These are phyloP conservation scores for Lizonia empirigonia DNA, from an alignment of 2,329 filamentous ascomycete genomes.

Conservation along the genomic window DNA sequence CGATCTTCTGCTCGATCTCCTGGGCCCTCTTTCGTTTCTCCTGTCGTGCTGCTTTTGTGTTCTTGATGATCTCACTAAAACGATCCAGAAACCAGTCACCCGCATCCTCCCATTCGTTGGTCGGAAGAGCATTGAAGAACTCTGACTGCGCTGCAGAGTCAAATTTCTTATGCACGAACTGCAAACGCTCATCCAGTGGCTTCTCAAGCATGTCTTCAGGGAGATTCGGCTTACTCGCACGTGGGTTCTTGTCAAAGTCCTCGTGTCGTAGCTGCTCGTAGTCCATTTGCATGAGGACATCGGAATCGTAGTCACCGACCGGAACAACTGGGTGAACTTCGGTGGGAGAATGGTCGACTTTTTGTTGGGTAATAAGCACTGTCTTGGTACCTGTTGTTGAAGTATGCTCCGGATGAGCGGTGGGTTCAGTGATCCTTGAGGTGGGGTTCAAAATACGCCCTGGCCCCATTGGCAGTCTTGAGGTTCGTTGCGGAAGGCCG, in stretches of 20 bases:
- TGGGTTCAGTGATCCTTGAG: conserved; percentile 4
- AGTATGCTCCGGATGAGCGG: not conserved
- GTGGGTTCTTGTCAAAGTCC: conserved; percentile 53
- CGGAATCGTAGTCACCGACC: conserved; percentile 54
- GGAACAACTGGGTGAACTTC: conserved; percentile 15
- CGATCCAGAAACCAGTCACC: conserved; percentile 65
- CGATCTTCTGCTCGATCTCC: conserved; percentile 62
- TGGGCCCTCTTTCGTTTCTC: conserved; percentile 60
- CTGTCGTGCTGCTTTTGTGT: conserved; percentile 59
- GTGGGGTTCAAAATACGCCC: not conserved
- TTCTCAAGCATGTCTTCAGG: conserved; percentile 34
- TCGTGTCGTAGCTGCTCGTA: conserved; percentile 58
- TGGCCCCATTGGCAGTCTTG: not conserved
- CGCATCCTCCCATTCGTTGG: conserved; percentile 65
- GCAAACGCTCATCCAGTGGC: conserved; percentile 38
- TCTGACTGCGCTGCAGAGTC: conserved; percentile 48
- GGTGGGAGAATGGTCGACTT: conserved; percentile 10
- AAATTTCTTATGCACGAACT: conserved; percentile 32
- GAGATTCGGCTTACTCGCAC: conserved; percentile 19
- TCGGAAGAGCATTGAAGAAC: conserved; percentile 59
- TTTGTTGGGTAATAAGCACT: conserved; percentile 15
- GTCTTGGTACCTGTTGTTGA: conserved; percentile 5
- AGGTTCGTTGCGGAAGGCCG: conserved; percentile 5
- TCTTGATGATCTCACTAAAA: conserved; percentile 58
- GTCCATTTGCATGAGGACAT: conserved; percentile 52